These are phyloP conservation scores for Phytopythium kandeliae DNA, from an alignment of 352 stramenopile species.

Conservation along the genomic window DNA sequence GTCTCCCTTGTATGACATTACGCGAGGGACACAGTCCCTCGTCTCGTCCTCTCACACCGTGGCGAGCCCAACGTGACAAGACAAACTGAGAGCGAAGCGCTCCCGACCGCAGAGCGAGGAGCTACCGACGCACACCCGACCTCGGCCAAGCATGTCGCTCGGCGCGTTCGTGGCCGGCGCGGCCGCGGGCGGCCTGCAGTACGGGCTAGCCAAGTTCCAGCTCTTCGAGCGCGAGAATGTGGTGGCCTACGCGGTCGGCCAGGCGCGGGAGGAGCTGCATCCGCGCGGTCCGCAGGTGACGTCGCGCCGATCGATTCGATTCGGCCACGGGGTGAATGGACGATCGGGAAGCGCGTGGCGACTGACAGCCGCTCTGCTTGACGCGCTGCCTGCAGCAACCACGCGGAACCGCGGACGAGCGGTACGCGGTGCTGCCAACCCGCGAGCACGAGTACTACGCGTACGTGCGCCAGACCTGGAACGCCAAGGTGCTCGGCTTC, in stretches of 20 bases:
- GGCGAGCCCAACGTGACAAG: background rate
- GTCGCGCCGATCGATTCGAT: too few relatives aligned
- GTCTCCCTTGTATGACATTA: background rate
- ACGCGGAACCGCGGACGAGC: constrained; percentile 22
- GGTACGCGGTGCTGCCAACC: constrained; percentile 59
- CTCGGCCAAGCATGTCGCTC: constrained; percentile 59
- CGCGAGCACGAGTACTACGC: constrained; percentile 83
- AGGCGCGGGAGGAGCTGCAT: constrained; percentile 60
- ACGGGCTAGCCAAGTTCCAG: constrained; percentile 65
- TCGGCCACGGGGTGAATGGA: too few relatives aligned
- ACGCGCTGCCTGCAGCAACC: constrained; percentile 12
- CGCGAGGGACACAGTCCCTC: too few relatives aligned
- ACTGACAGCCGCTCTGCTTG: constrained; percentile 1
- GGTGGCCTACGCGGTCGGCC: constrained; percentile 57
- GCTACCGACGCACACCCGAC: too few relatives aligned
- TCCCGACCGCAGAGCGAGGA: too few relatives aligned
- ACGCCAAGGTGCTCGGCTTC: constrained; percentile 57
- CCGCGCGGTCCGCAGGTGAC: constrained; percentile 22
- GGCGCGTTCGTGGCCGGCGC: constrained; percentile 67
- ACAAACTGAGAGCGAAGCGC: too few relatives aligned
- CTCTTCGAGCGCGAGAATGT: constrained; percentile 64
- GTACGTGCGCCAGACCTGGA: constrained; percentile 62
- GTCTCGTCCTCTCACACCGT: too few relatives aligned
- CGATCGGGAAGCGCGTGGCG: background rate
- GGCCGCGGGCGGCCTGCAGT: constrained; percentile 52